Conservation (phyloP, 1,284 basidiomycete genomes). For the Neolentinus lepideus region DNA sequence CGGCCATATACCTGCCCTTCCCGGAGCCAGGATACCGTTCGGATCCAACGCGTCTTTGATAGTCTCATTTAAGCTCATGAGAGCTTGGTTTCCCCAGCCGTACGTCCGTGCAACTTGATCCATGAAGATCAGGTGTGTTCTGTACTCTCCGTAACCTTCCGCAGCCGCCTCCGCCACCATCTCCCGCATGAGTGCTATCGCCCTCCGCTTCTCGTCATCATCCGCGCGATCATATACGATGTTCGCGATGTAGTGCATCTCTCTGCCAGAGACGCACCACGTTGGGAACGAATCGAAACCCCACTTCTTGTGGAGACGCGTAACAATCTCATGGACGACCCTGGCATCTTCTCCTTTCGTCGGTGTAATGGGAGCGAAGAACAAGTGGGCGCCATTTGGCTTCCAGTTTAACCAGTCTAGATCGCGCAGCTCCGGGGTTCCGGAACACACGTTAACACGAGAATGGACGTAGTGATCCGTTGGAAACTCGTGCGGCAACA, state of each 20-base stretch:
- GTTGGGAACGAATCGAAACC: conserved; percentile 1
- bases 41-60: background rate
- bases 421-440: background rate
- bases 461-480: background rate
- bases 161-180: background rate
- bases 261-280: background rate
- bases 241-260: conserved; percentile 3
- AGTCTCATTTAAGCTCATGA: conserved; percentile 1
- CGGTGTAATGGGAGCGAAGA: conserved; percentile 1
- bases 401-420: conserved; percentile 1
- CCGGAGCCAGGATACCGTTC: conserved; percentile 2
- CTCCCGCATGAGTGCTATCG: background rate
- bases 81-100: background rate
- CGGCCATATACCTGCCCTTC: conserved; percentile 1
- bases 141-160: background rate
- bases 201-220: conserved; percentile 1
- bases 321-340: background rate
- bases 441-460: background rate
- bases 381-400: conserved; percentile 1
- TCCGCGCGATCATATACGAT: conserved; percentile 1
- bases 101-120: conserved; percentile 1
- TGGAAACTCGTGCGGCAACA: background rate
- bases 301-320: conserved; percentile 2
- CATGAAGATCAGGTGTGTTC: background rate
- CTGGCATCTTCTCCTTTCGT: background rate